Conservation (phyloP, 345 rosid genomes). For the Atalantia buxifolia region DNA sequence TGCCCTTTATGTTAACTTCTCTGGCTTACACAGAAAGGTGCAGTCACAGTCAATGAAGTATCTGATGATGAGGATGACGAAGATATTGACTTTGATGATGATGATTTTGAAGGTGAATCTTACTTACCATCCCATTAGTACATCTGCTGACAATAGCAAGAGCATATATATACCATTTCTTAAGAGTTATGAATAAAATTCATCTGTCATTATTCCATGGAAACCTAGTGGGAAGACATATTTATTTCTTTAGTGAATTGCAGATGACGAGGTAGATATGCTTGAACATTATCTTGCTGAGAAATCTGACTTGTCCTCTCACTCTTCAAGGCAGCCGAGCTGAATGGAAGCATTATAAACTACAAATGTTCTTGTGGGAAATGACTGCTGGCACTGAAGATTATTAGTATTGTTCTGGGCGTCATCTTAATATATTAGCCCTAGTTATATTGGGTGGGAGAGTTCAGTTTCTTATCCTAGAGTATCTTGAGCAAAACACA, state of each 20-base stretch:
- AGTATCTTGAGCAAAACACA: too few species aligned
- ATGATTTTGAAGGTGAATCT: conserved; percentile 82
- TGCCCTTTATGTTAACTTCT: neutral
- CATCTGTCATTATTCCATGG: neutral
- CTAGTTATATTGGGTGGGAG: too few species aligned
- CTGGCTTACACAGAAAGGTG: conserved; percentile 66
- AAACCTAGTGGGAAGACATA: neutral
- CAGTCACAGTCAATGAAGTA: conserved; percentile 44
- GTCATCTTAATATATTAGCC: neutral
- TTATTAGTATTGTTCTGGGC: neutral
- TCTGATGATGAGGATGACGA: conserved; percentile 81
- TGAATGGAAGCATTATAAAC: neutral
- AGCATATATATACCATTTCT: neutral
- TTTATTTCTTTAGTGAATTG: conserved; percentile 1
- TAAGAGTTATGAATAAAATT: neutral
- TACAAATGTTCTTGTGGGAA: neutral
- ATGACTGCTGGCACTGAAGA: neutral
- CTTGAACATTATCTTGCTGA: conserved; percentile 91
- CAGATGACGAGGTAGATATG: conserved; percentile 96
- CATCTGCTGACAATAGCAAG: neutral
- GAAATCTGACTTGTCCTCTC: conserved; percentile 67
- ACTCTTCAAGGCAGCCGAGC: conserved; percentile 46
- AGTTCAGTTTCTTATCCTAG: too few species aligned
- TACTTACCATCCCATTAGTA: neutral
- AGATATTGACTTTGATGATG: conserved; percentile 85